Evolutionary conservation across 2,329 filamentous ascomycete species (phyloP).

Genomic region (Biscogniauxia mediterranea): DNA sequence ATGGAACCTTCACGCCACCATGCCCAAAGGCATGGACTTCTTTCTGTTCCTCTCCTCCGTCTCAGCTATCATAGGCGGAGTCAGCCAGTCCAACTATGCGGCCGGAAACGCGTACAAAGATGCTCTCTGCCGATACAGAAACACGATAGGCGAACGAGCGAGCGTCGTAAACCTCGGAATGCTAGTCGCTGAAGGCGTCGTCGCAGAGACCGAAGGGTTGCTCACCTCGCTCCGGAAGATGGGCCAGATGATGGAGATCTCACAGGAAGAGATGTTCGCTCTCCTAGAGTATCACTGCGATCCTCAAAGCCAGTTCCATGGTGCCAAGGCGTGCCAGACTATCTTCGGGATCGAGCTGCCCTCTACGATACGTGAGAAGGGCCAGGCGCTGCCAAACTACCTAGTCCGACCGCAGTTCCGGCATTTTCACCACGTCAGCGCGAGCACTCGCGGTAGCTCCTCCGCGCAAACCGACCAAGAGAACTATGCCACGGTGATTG

Average conservation of each 20-base stretch:
- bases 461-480: neutral
- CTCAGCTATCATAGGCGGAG: neutral
- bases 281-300: neutral
- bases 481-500: neutral
- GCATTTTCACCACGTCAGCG: neutral
- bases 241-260: neutral
- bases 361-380: neutral
- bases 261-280: neutral
- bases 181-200: neutral
- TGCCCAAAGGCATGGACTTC: neutral
- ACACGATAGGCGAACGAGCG: neutral
- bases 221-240: neutral
- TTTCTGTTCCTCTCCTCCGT: constrained; percentile 1
- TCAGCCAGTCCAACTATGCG: constrained; percentile 1
- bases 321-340: neutral
- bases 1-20: neutral
- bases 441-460: neutral
- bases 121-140: neutral
- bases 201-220: neutral
- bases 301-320: neutral
- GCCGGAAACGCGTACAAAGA: constrained; percentile 1
- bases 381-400: neutral
- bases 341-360: neutral
- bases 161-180: neutral
- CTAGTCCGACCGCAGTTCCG: neutral